These are phyloP conservation scores for Xylariaceae sp. DNA, from an alignment of 2,329 filamentous ascomycete species.

Conservation along the genomic window DNA sequence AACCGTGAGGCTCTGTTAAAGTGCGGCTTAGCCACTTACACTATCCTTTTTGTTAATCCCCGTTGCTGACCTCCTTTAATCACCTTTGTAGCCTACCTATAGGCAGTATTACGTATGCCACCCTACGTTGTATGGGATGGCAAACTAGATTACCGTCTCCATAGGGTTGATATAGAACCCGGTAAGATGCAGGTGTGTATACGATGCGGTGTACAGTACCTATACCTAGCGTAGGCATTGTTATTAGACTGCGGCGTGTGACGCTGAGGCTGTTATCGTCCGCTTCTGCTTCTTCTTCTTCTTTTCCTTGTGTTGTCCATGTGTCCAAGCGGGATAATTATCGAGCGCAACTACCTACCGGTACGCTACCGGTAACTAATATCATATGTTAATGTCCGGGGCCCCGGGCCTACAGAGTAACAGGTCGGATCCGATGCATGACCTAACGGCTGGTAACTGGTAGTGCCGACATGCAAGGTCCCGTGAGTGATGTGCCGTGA, in stretches of 20 bases:
- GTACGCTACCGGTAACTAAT: not conserved
- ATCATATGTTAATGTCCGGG: constrained; percentile 3
- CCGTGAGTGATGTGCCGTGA: constrained; percentile 7
- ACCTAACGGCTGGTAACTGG: constrained; percentile 7
- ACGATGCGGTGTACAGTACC: too few relatives aligned
- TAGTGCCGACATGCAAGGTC: constrained; percentile 14
- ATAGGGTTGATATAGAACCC: not conserved
- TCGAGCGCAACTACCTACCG: not conserved
- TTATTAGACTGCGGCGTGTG: not conserved
- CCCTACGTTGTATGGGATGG: constrained; percentile 6
- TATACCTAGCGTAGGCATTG: not conserved
- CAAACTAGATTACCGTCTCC: not conserved
- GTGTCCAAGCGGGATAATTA: too few relatives aligned
- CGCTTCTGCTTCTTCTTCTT: too few relatives aligned
- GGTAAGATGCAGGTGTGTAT: not conserved
- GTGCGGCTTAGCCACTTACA: constrained; percentile 16
- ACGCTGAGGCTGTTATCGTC: too few relatives aligned
- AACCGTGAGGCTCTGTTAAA: constrained; percentile 19
- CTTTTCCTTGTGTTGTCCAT: too few relatives aligned
- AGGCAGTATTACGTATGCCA: constrained; percentile 4
- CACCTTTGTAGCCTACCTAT: not conserved
- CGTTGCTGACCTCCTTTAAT: constrained; percentile 4
- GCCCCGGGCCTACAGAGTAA: not conserved
- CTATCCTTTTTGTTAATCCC: constrained; percentile 2
- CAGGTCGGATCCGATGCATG: constrained; percentile 12